Percentiles rank a stretch among this genome's conserved stretches.
Conservation (phyloP, 108 stramenopile species). For the Fistulifera pelliculosa region DNA sequence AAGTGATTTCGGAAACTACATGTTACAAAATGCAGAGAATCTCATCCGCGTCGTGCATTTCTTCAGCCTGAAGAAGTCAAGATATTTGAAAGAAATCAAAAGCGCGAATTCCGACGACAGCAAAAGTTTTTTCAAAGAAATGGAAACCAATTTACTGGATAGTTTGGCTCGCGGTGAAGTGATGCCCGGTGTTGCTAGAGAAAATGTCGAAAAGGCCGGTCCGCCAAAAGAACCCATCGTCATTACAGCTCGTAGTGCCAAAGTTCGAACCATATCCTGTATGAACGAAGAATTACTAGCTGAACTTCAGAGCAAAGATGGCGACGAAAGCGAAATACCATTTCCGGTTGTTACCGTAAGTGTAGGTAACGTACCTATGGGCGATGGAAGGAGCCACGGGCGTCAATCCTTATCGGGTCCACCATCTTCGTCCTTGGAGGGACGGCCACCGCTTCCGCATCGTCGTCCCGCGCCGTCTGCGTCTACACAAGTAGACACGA, state of each 20-base stretch:
- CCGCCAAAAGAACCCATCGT: conserved; percentile 2
- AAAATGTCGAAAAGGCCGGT: background rate
- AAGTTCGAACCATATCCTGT: conserved; percentile 45
- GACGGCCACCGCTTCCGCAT: conserved; percentile 7
- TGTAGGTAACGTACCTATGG: background rate
- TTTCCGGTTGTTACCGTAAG: background rate
- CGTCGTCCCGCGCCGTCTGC: background rate
- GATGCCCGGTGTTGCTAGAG: conserved; percentile 21
- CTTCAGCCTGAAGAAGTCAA: conserved; percentile 19
- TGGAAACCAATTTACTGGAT: conserved; percentile 29
- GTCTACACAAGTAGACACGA: background rate
- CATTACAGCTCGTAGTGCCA: background rate
- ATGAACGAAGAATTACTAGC: conserved; percentile 52
- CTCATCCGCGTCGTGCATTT: background rate
- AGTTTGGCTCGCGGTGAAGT: conserved; percentile 27
- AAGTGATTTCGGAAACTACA: background rate
- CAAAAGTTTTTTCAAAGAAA: conserved; percentile 34
- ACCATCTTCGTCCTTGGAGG: conserved; percentile 7
- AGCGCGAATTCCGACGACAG: conserved; percentile 12
- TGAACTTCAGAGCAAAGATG: conserved; percentile 14
- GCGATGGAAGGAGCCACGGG: background rate
- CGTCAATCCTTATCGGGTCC: background rate
- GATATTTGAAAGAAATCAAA: conserved; percentile 16
- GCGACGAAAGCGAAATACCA: background rate
- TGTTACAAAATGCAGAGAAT: background rate